Percentiles rank a stretch among this genome's conserved stretches.
These are phyloP conservation scores for Spinellus fusiger DNA, from an alignment of 192 early-diverging fungal species.

Conservation along the genomic window DNA sequence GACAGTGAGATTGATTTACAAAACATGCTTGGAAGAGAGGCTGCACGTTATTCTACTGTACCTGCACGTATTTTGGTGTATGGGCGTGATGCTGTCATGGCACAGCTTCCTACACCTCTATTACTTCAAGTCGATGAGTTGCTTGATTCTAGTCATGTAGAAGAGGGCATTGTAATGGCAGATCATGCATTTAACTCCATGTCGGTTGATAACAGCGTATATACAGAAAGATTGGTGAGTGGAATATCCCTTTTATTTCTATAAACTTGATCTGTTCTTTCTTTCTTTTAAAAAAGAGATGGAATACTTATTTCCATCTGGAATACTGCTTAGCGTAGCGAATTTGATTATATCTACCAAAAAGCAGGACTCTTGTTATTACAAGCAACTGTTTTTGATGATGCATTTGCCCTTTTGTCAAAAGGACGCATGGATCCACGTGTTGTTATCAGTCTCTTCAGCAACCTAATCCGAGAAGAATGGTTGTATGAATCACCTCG, in stretches of 20 bases:
- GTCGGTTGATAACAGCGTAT: conserved; percentile 35
- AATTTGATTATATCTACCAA: conserved; percentile 55
- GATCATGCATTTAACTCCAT: conserved; percentile 43
- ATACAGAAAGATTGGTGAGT: conserved; percentile 41
- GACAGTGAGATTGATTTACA: neutral
- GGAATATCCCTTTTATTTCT: too few species aligned
- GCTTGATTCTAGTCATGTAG: conserved; percentile 48
- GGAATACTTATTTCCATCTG: conserved; percentile 3
- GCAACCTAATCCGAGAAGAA: conserved; percentile 27
- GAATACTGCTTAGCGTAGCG: conserved; percentile 23
- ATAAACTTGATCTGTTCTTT: too few species aligned
- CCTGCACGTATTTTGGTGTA: conserved; percentile 50
- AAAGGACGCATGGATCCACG: conserved; percentile 62
- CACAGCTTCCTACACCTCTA: conserved; percentile 52
- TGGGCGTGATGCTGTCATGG: conserved; percentile 52
- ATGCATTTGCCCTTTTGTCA: conserved; percentile 53
- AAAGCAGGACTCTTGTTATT: conserved; percentile 60
- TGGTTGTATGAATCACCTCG: conserved; percentile 14
- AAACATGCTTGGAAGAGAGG: conserved; percentile 8
- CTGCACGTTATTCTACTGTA: conserved; percentile 29
- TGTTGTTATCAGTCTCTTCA: conserved; percentile 46
- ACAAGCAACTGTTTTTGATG: conserved; percentile 59
- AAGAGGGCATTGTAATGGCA: conserved; percentile 55
- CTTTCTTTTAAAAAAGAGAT: neutral
- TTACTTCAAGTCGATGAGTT: conserved; percentile 54